These are phyloP conservation scores for Suhomyces vadensis DNA, from an alignment of 805 yeast genomes.

Conservation along the genomic window DNA sequence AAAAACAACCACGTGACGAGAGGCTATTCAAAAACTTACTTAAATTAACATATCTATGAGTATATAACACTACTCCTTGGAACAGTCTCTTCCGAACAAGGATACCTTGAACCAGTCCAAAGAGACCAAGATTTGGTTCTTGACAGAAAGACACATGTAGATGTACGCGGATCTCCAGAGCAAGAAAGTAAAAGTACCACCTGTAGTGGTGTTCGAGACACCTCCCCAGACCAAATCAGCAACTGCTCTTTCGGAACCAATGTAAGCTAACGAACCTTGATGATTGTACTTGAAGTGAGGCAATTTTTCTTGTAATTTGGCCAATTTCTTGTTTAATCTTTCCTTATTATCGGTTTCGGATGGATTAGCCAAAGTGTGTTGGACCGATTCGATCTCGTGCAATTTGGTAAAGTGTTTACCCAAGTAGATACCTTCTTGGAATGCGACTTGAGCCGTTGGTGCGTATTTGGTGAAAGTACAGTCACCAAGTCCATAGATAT, in stretches of 20 bases:
- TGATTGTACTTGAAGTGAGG: slow-evolving; percentile 78
- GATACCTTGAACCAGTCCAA: slow-evolving; percentile 88
- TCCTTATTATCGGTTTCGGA: slow-evolving; percentile 42
- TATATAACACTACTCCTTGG: slow-evolving; percentile 59
- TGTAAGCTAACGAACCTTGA: slow-evolving; percentile 92
- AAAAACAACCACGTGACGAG: too few relatives aligned
- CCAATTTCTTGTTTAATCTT: slow-evolving; percentile 48
- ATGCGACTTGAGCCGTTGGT: slow-evolving; percentile 97
- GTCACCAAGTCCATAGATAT: slow-evolving; percentile 90
- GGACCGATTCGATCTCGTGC: slow-evolving; percentile 59
- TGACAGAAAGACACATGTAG: slow-evolving; percentile 85
- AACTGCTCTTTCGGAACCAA: slow-evolving; percentile 90
- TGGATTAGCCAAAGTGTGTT: slow-evolving; percentile 44
- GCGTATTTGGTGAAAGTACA: slow-evolving; percentile 90
- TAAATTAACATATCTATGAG: background rate
- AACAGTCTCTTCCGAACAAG: slow-evolving; percentile 90
- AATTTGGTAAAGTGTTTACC: slow-evolving; percentile 69
- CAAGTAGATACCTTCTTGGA: slow-evolving; percentile 86
- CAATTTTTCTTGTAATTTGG: slow-evolving; percentile 42
- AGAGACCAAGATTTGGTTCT: slow-evolving; percentile 83
- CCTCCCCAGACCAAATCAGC: slow-evolving; percentile 84
- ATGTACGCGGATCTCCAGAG: slow-evolving; percentile 96
- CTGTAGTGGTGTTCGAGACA: slow-evolving; percentile 75
- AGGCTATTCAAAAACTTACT: background rate
- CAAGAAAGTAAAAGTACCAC: slow-evolving; percentile 84